A percentile compares a stretch with the other conserved stretches of the same genome.
Evolutionary conservation across 2,329 filamentous ascomycete species (phyloP).

Genomic region (Neoscytalidium dimidiatum): DNA sequence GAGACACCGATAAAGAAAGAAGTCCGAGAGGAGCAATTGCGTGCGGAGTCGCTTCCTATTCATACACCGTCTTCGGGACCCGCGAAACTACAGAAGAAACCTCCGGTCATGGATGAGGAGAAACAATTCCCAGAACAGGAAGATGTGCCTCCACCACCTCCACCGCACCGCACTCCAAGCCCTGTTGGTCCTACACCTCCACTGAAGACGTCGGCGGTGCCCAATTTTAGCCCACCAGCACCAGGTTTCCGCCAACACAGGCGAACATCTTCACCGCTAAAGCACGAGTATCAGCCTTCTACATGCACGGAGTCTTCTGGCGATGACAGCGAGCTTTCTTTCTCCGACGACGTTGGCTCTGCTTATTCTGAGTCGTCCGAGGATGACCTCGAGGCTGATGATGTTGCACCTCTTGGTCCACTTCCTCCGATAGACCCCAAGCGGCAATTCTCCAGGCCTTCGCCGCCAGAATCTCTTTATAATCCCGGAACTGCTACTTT

Average conservation of each 20-base stretch:
- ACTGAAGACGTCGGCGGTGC: constrained; percentile 45
- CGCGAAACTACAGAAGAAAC: constrained; percentile 31
- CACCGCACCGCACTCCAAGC: constrained; percentile 46
- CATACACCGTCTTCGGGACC: constrained; percentile 30
- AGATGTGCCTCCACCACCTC: constrained; percentile 43
- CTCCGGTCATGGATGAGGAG: constrained; percentile 23
- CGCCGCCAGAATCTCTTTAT: constrained; percentile 41
- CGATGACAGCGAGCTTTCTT: constrained; percentile 52
- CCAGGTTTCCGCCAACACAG: constrained; percentile 55
- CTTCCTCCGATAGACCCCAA: constrained; percentile 5
- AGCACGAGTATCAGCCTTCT: constrained; percentile 95
- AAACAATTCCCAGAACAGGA: constrained; percentile 22
- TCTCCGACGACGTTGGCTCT: constrained; percentile 56
- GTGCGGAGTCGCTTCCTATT: constrained; percentile 24
- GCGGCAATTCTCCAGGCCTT: constrained; percentile 45
- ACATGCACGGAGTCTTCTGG: constrained; percentile 64
- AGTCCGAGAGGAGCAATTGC: not conserved
- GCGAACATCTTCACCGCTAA: constrained; percentile 86
- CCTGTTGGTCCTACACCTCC: constrained; percentile 51
- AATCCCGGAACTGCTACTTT: constrained; percentile 55
- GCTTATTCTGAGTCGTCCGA: constrained; percentile 55
- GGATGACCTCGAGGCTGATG: constrained; percentile 57
- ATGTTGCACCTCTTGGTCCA: constrained; percentile 28
- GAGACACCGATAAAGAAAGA: constrained; percentile 32
- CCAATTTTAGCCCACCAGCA: constrained; percentile 50